Base-by-base conservation (phyloP, 306 rosid genomes). In the Cicer bijugum region DNA sequence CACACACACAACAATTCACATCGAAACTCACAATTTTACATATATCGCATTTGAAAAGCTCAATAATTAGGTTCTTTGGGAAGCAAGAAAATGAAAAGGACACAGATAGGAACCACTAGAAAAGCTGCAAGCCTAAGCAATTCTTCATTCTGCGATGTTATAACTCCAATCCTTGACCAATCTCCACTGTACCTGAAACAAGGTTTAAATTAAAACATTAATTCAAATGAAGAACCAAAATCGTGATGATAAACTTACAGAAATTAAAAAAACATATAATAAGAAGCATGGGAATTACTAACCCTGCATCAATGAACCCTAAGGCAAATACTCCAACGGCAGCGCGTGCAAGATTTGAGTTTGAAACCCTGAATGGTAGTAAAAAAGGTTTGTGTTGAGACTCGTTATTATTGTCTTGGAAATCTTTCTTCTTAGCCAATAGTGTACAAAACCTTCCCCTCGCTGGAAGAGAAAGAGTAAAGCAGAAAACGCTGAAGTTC, bases 131-230 rank as follows among this genome's bases (percentile, higher is more conserved):
- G 53, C 87, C 85, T 89, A 0, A 93, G 80, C 77, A 90, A 74
- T 2, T 84, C 87, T 74, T 90, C 98, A 15, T 1, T 79, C 79
- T 93, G 85, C 48, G 63, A 78, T 66, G 98, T 83, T 47, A 93
- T 82, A 35, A 82, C 98, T 61, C 97, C 97, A 77, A 90, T 90
- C 79, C 98, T 93, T 7, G 97, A 93, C 98, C 98, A 93, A 78
- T 93, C 98, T 75, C 97, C 97, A 55, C 91, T 93, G 62, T 89
- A 93, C 91, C 97, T 93, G 86, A 78, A 87, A 75, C 20, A 75
- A 17, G 3, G 9, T 68, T 67, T 63, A 17, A 42, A 79, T 46
- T 46, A 9, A 55, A 55, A 20, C 28, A 16, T 37, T 62, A 6
- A 7, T 37, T 62, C 7, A 7, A 16, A 7, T 45, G 12, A 74